A percentile compares a stretch with the other conserved stretches of the same genome.
phyloP scores from a whole-genome alignment of 768 basidiomycete species.

The Lyophyllum atratum region DNA sequence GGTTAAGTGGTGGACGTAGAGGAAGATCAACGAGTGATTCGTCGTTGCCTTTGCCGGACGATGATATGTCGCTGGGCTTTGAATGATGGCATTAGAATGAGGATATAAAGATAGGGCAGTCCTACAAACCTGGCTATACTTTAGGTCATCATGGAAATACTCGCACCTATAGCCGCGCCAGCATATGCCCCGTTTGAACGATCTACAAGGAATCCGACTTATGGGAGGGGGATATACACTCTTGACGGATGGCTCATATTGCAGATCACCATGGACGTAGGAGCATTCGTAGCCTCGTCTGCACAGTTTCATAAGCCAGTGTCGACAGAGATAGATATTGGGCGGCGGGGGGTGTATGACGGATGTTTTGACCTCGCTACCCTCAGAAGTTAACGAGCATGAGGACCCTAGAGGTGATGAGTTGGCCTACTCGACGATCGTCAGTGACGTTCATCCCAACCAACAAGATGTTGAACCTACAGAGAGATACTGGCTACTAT shows the following conservation, averaged over 20 bases:
- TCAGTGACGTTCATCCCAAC: background rate
- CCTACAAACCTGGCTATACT: constrained; percentile 7
- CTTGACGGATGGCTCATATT: constrained; percentile 14
- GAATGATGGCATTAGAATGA: background rate
- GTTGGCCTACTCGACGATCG: background rate
- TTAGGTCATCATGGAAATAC: constrained; percentile 9
- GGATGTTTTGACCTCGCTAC: background rate
- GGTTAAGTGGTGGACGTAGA: background rate
- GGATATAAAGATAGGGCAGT: background rate
- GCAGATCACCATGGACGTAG: constrained; percentile 15
- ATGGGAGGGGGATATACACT: constrained; percentile 7
- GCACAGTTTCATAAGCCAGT: constrained; percentile 24
- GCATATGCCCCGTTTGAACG: background rate
- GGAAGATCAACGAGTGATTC: background rate
- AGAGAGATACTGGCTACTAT: constrained; percentile 4
- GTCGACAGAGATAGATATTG: constrained; percentile 6
- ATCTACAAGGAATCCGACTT: background rate
- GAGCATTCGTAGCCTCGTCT: constrained; percentile 18
- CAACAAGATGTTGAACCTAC: background rate
- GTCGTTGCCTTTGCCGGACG: background rate
- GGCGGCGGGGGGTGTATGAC: constrained; percentile 9
- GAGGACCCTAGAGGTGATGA: constrained; percentile 5
- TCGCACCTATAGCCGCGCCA: constrained; percentile 5
- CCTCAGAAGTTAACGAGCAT: constrained; percentile 10
- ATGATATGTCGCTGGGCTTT: background rate